A percentile compares a stretch with the other conserved stretches of the same genome.
Conservation (phyloP, 805 yeast genomes). For the Pichia kluyveri region DNA sequence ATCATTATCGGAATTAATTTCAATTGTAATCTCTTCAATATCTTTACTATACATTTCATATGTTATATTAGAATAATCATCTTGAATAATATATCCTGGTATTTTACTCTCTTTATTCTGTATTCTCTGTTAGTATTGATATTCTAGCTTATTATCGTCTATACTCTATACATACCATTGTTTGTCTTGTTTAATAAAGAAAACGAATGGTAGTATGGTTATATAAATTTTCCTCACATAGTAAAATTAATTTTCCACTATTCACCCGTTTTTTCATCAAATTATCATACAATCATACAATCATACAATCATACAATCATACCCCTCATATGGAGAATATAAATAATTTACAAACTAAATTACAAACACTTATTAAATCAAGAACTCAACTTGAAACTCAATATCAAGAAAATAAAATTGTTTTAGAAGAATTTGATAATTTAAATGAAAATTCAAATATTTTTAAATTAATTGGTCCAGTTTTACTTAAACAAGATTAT, state of each 20-base stretch:
- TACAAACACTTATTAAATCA: constrained; percentile 48
- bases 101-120: constrained; percentile 37
- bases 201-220: too few species aligned
- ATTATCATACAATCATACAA: too few species aligned
- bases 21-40: constrained; percentile 1
- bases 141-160: neutral
- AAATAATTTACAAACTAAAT: constrained; percentile 19
- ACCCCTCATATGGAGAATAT: constrained; percentile 9
- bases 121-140: neutral
- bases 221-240: too few species aligned
- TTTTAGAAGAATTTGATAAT: constrained; percentile 63
- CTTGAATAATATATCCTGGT: constrained; percentile 38
- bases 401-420: constrained; percentile 87
- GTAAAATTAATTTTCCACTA: too few species aligned
- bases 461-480: constrained; percentile 87
- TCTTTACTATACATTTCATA: constrained; percentile 4
- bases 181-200: too few species aligned
- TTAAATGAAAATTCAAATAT: constrained; percentile 60
- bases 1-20: neutral
- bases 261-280: too few species aligned
- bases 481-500: constrained; percentile 80
- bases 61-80: constrained; percentile 5
- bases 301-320: too few species aligned
- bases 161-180: too few species aligned
- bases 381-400: constrained; percentile 91